Conservation (phyloP, 1,284 basidiomycete species). For the Cutaneotrichosporon sp. region DNA sequence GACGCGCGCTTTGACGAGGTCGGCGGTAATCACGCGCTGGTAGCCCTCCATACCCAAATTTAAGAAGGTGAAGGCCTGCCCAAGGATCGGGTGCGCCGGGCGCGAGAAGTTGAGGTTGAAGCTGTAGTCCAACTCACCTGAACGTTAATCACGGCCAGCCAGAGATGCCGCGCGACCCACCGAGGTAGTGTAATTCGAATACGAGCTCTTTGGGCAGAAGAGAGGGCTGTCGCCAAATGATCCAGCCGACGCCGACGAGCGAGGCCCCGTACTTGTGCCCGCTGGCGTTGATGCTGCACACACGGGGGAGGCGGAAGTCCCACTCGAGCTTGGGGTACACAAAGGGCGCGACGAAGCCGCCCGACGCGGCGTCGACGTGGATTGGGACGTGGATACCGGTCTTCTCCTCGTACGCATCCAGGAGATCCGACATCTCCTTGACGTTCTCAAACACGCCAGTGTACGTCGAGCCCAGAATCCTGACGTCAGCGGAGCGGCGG, state of each 20-base stretch:
- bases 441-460: slow-evolving; percentile 94
- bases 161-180: too few relatives aligned
- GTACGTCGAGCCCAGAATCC: slow-evolving; percentile 65
- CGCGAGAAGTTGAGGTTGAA: slow-evolving; percentile 96
- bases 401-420: slow-evolving; percentile 81
- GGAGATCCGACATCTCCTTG: slow-evolving; percentile 76
- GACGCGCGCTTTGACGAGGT: slow-evolving; percentile 80
- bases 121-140: slow-evolving; percentile 63
- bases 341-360: slow-evolving; percentile 71
- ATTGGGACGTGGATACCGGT: slow-evolving; percentile 81
- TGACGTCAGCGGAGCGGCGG: slow-evolving; percentile 7
- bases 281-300: slow-evolving; percentile 66
- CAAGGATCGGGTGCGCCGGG: slow-evolving; percentile 75
- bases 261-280: slow-evolving; percentile 87
- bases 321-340: slow-evolving; percentile 68
- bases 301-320: slow-evolving; percentile 85
- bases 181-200: slow-evolving; percentile 83
- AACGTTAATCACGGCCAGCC: too few relatives aligned
- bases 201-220: slow-evolving; percentile 83
- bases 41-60: slow-evolving; percentile 80
- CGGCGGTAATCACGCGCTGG: slow-evolving; percentile 65
- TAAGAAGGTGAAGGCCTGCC: slow-evolving; percentile 88
- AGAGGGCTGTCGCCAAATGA: slow-evolving; percentile 75
- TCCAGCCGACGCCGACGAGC: slow-evolving; percentile 63
- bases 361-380: slow-evolving; percentile 66